These are phyloP conservation scores for Diversispora epigaea DNA, from an alignment of 192 early-diverging fungal species.

Conservation along the genomic window DNA sequence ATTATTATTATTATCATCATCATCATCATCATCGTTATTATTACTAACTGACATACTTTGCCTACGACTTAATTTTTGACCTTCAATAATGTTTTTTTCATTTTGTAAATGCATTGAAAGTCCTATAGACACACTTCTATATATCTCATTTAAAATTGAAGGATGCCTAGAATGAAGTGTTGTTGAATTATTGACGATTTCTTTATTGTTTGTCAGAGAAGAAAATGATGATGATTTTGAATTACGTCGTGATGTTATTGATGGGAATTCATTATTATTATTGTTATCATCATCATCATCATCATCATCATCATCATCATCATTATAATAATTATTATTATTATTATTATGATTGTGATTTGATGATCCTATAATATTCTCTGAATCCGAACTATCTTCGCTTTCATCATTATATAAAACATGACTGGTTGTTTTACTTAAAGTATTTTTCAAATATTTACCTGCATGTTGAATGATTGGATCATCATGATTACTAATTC, in stretches of 20 bases:
- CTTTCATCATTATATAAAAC: constrained; percentile 25
- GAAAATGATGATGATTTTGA: background rate
- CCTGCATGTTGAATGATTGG: constrained; percentile 18
- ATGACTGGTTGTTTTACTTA: background rate
- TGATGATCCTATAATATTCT: background rate
- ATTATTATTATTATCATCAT: no score
- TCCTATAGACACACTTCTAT: constrained; percentile 23
- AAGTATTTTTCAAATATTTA: constrained; percentile 11
- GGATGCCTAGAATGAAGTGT: background rate
- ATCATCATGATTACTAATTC: constrained; percentile 14
- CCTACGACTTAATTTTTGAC: background rate
- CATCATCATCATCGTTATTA: background rate
- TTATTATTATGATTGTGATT: background rate
- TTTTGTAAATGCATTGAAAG: constrained; percentile 31
- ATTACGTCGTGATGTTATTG: background rate
- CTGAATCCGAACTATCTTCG: background rate
- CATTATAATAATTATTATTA: no score
- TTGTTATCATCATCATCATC: no score
- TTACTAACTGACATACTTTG: background rate
- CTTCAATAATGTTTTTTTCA: constrained; percentile 24
- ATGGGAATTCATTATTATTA: no score
- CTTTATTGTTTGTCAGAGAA: background rate
- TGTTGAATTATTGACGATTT: background rate
- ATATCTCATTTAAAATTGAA: constrained; percentile 30
- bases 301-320: no score